Evolutionary conservation across 495 filamentous ascomycete genomes (phyloP).

Genomic region (Hypoxylon intermedium): DNA sequence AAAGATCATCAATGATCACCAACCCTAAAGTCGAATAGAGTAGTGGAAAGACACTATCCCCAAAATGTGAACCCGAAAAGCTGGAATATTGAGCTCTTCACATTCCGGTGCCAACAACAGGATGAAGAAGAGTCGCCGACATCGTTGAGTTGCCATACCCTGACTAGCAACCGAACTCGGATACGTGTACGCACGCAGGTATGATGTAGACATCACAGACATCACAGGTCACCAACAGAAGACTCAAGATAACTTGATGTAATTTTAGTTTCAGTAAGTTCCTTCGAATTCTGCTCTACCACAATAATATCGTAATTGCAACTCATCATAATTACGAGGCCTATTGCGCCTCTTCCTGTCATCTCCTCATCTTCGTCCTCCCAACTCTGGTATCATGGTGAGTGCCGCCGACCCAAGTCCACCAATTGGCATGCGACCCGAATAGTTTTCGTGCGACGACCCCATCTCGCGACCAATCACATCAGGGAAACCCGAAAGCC

Average conservation of each 20-base stretch:
- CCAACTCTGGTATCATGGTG: background rate
- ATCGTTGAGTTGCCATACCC: background rate
- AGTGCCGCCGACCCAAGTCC: background rate
- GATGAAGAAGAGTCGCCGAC: background rate
- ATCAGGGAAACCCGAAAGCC: constrained; percentile 21
- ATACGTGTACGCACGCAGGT: too few species aligned
- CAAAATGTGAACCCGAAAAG: constrained; percentile 15
- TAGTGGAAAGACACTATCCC: constrained; percentile 26
- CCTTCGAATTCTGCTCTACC: background rate
- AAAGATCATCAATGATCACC: constrained; percentile 33
- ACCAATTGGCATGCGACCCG: constrained; percentile 29
- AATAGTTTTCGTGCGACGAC: constrained; percentile 15
- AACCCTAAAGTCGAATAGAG: constrained; percentile 25
- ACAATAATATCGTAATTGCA: too few species aligned
- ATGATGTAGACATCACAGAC: background rate
- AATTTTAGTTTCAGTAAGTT: background rate
- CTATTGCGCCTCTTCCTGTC: background rate
- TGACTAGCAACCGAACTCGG: too few species aligned
- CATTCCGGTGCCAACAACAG: background rate
- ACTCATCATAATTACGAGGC: background rate
- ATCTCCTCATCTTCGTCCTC: background rate
- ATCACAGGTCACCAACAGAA: too few species aligned
- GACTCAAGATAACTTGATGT: background rate
- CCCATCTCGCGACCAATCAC: constrained; percentile 16
- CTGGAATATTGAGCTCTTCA: constrained; percentile 7